These are phyloP conservation scores for Rhizopogon rudus DNA, from an alignment of 768 basidiomycete genomes.

Conservation along the genomic window DNA sequence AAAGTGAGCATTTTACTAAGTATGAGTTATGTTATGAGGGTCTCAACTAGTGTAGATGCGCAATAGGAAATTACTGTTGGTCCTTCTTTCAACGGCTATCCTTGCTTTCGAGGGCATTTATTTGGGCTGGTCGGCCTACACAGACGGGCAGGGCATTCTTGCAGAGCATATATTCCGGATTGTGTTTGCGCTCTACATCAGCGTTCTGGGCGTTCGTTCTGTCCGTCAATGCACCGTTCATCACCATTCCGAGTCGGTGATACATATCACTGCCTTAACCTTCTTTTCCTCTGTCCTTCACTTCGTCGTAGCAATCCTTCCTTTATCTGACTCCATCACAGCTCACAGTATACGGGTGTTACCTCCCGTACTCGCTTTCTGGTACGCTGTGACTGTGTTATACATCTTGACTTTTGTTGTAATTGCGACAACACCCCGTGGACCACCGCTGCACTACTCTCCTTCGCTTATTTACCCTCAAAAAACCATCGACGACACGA, in stretches of 20 bases:
- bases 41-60: not conserved
- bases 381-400: conserved; percentile 48
- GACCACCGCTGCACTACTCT: conserved; percentile 73
- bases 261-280: conserved; percentile 60
- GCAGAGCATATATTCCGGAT: conserved; percentile 10
- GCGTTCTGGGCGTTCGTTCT: conserved; percentile 47
- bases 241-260: conserved; percentile 40
- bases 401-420: conserved; percentile 43
- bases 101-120: conserved; percentile 47
- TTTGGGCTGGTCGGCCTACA: conserved; percentile 43
- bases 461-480: conserved; percentile 70
- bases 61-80: conserved; percentile 46
- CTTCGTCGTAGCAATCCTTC: conserved; percentile 51
- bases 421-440: conserved; percentile 53
- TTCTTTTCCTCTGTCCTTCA: conserved; percentile 43
- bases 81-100: conserved; percentile 39
- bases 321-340: conserved; percentile 35
- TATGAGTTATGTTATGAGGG: not conserved
- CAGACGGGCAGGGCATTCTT: conserved; percentile 27
- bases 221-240: conserved; percentile 39
- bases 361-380: conserved; percentile 31
- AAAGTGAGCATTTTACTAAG: conserved; percentile 31
- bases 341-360: conserved; percentile 18
- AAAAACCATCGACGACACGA: conserved; percentile 55
- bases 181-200: conserved; percentile 54